A percentile compares a stretch with the other conserved stretches of the same genome.
Evolutionary conservation across 2,329 filamentous ascomycete species (phyloP).

Genomic region (Xylariaceae sp.): DNA sequence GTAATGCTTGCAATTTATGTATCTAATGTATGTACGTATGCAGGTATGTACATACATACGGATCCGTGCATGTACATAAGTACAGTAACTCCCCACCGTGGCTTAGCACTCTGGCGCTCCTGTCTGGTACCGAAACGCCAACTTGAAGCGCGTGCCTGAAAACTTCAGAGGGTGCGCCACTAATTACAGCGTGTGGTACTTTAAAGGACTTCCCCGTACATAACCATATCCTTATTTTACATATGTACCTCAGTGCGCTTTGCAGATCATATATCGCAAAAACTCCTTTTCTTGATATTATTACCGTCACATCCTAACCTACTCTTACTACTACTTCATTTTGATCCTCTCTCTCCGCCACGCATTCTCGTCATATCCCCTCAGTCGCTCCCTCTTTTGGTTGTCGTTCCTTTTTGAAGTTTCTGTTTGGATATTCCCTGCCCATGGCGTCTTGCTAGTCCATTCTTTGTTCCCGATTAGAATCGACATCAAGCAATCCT

Average conservation of each 20-base stretch:
- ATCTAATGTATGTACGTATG: no score
- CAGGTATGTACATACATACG: conserved; percentile 1
- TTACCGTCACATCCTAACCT: neutral
- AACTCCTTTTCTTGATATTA: conserved; percentile 2
- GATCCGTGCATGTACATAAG: neutral
- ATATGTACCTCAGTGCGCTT: neutral
- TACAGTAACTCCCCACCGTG: conserved; percentile 11
- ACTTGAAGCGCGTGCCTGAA: conserved; percentile 14
- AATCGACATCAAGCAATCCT: neutral
- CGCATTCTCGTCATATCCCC: neutral
- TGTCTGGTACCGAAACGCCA: neutral
- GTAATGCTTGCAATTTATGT: no score
- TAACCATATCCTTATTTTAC: neutral
- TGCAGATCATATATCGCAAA: conserved; percentile 1
- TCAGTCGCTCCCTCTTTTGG: neutral
- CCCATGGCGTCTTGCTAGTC: neutral
- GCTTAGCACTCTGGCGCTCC: conserved; percentile 18
- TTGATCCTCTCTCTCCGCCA: neutral
- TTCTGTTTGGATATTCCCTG: no score
- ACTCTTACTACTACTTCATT: neutral
- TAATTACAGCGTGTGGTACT: conserved; percentile 6
- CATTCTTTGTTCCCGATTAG: neutral
- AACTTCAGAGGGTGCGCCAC: conserved; percentile 14
- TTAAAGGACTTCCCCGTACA: neutral
- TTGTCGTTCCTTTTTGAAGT: no score